These are phyloP conservation scores for Schoenoplectus tabernaemontani DNA, from an alignment of 202 grass and related monocot species.

Conservation along the genomic window DNA sequence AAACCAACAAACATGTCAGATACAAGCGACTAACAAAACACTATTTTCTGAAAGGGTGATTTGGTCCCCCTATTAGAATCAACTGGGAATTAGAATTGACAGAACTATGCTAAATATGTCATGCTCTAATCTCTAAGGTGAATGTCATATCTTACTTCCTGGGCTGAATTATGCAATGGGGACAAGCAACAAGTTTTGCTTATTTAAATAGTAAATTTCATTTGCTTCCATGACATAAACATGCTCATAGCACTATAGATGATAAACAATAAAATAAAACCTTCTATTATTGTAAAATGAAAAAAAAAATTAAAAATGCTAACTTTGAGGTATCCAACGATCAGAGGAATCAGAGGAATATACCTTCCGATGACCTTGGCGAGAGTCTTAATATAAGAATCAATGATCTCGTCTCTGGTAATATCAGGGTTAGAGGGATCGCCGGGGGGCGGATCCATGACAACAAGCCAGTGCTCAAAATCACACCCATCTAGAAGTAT, in stretches of 20 bases:
- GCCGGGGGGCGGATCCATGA: slow-evolving; percentile 47
- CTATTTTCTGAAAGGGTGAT: neutral
- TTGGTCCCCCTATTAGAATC: neutral
- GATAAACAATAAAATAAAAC: neutral
- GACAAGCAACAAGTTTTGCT: neutral
- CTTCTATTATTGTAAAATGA: neutral
- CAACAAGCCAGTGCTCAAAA: slow-evolving; percentile 68
- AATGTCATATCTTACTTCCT: neutral
- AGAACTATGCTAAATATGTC: neutral
- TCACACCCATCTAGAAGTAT: slow-evolving; percentile 65
- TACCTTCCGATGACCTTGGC: slow-evolving; percentile 53
- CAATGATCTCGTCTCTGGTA: slow-evolving; percentile 57
- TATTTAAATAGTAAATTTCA: neutral
- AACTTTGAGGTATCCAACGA: too few relatives aligned
- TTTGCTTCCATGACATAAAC: neutral
- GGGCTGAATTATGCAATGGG: neutral
- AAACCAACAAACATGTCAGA: neutral
- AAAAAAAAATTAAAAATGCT: neutral
- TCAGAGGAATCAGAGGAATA: neutral
- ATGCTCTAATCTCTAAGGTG: neutral
- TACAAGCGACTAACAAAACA: neutral
- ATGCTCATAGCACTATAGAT: neutral
- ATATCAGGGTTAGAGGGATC: slow-evolving; percentile 30
- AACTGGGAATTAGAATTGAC: neutral
- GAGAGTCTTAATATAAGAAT: slow-evolving; percentile 59